Evolutionary conservation across 805 yeast genomes (phyloP).

Genomic region (Ogataea pilisensis): DNA sequence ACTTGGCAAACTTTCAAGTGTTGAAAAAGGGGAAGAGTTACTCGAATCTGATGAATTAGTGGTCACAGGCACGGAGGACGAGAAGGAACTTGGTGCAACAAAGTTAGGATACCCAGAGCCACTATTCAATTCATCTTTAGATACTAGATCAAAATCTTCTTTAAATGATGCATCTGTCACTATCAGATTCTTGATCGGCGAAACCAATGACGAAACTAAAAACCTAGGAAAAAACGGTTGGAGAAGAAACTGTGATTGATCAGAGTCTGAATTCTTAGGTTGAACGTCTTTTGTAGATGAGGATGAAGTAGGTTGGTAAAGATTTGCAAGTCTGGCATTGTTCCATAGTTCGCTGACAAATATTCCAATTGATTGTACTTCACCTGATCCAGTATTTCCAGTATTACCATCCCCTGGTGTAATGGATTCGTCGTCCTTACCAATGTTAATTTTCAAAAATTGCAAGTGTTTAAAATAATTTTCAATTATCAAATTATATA

Average conservation of each 20-base stretch:
- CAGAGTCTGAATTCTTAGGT: not conserved
- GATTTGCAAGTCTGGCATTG: not conserved
- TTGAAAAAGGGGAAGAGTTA: not conserved
- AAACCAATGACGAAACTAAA: not conserved
- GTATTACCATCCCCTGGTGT: no score
- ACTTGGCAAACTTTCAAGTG: not conserved
- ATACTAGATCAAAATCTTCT: conserved; percentile 47
- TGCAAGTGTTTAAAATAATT: conserved; percentile 7
- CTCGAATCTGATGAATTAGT: conserved; percentile 5
- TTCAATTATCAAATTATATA: conserved; percentile 15
- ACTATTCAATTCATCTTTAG: conserved; percentile 25
- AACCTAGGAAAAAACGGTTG: not conserved
- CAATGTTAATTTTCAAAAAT: conserved; percentile 8
- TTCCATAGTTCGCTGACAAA: not conserved
- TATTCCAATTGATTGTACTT: not conserved
- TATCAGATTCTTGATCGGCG: not conserved
- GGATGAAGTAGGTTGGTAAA: not conserved
- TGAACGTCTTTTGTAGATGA: not conserved
- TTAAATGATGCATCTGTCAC: not conserved
- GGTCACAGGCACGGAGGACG: no score
- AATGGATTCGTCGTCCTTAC: not conserved
- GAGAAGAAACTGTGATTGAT: no score
- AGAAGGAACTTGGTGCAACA: not conserved
- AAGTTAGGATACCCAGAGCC: conserved; percentile 3
- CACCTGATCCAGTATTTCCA: not conserved